Percentiles rank a stretch among this genome's conserved stretches.
Evolutionary conservation across 225 moss, liverwort and hornwort species (phyloP).

Genomic region (Antitrichia curtipendula): DNA sequence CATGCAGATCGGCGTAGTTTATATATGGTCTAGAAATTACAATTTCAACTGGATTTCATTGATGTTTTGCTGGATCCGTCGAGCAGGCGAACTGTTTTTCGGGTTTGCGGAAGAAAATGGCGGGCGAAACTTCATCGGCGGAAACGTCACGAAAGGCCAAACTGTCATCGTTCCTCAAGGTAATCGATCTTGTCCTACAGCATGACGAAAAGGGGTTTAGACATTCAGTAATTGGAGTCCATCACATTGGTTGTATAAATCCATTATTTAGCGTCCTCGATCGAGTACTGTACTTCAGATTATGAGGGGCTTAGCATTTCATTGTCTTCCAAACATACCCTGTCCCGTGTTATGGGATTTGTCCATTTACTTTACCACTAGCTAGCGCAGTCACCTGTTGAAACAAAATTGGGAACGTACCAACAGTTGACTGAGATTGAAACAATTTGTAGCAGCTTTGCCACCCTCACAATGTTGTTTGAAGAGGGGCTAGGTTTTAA

Average conservation of each 20-base stretch:
- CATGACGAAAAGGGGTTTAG: no score
- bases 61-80: background rate
- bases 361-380: background rate
- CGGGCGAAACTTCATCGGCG: slow-evolving; percentile 1
- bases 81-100: slow-evolving; percentile 4
- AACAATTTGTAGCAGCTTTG: background rate
- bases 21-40: background rate
- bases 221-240: no score
- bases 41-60: background rate
- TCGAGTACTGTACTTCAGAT: background rate
- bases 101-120: slow-evolving; percentile 24
- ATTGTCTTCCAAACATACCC: background rate
- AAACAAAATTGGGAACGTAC: background rate
- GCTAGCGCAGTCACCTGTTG: background rate
- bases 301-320: background rate
- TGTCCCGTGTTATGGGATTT: background rate
- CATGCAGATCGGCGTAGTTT: no score
- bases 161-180: slow-evolving; percentile 35
- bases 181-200: background rate
- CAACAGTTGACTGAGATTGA: background rate
- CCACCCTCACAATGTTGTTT: background rate
- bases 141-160: slow-evolving; percentile 16
- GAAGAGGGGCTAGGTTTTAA: background rate
- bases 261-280: no score
- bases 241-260: background rate